These are phyloP conservation scores for Xerocomus spinulosus DNA, from an alignment of 768 basidiomycete genomes.

Conservation along the genomic window DNA sequence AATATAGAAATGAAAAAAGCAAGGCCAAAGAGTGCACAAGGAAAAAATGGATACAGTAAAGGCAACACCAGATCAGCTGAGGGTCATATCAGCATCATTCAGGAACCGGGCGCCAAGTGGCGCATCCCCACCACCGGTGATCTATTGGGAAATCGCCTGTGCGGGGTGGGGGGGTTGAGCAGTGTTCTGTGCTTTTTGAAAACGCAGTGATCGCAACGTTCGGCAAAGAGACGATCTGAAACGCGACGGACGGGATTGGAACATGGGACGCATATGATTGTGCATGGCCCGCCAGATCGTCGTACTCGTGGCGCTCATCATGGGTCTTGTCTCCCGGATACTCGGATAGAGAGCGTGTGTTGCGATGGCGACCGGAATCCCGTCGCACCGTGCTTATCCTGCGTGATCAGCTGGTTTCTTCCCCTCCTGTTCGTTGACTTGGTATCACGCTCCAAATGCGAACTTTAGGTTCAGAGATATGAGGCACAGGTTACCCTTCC, in stretches of 20 bases:
- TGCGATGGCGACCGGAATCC: conserved; percentile 30
- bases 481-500: conserved; percentile 19
- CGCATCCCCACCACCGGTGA: not conserved
- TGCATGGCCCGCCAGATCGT: not conserved
- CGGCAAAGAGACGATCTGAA: conserved; percentile 5
- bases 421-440: not conserved
- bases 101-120: not conserved
- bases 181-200: too few species aligned
- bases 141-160: too few species aligned
- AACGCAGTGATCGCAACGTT: not conserved
- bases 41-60: not conserved
- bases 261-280: not conserved
- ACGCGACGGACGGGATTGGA: not conserved
- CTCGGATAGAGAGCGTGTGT: conserved; percentile 4
- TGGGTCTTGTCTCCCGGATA: too few species aligned
- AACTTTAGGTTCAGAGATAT: conserved; percentile 2
- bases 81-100: not conserved
- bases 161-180: too few species aligned
- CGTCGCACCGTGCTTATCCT: conserved; percentile 27
- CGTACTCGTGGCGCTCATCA: too few species aligned
- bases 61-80: too few species aligned
- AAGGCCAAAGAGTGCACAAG: not conserved
- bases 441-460: conserved; percentile 1
- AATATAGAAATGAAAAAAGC: not conserved
- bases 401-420: conserved; percentile 25